Conservation (phyloP, 441 rosid genomes). For the Erodium trifolium region DNA sequence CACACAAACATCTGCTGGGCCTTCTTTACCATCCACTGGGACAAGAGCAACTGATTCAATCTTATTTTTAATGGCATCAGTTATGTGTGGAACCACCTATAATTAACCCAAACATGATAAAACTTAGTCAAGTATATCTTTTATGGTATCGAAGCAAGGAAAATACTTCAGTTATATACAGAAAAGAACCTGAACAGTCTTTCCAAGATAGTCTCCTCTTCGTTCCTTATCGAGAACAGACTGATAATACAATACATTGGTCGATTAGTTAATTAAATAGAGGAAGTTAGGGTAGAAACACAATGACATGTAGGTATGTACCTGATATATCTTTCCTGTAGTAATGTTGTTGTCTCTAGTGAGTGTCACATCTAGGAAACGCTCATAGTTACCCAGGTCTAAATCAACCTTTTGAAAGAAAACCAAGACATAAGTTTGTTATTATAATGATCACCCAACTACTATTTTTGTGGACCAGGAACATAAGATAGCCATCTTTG, state of each 20-base stretch:
- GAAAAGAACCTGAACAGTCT: slow-evolving; percentile 59
- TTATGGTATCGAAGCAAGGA: slow-evolving; percentile 15
- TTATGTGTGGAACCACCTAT: slow-evolving; percentile 70
- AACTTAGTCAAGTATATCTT: slow-evolving; percentile 7
- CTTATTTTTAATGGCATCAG: slow-evolving; percentile 64
- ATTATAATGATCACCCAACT: background rate
- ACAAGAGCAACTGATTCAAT: slow-evolving; percentile 49
- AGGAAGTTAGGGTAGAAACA: background rate
- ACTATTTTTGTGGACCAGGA: background rate
- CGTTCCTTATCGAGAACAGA: slow-evolving; percentile 76
- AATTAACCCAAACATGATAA: slow-evolving; percentile 13
- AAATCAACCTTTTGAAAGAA: slow-evolving; percentile 44
- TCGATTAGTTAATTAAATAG: slow-evolving; percentile 13
- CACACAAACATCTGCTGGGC: slow-evolving; percentile 60
- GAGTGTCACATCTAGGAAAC: slow-evolving; percentile 61
- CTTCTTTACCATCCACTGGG: slow-evolving; percentile 68
- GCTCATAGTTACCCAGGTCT: slow-evolving; percentile 71
- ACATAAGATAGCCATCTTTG: background rate
- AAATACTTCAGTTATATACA: background rate
- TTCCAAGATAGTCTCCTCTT: slow-evolving; percentile 65
- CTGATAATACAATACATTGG: slow-evolving; percentile 24
- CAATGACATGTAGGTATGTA: slow-evolving; percentile 18
- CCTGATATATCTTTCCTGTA: slow-evolving; percentile 78
- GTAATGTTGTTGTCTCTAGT: slow-evolving; percentile 67
- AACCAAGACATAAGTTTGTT: background rate